Evolutionary conservation across 2,329 filamentous ascomycete genomes (phyloP).

Genomic region (Magnaporthiopsis rhizophila): DNA sequence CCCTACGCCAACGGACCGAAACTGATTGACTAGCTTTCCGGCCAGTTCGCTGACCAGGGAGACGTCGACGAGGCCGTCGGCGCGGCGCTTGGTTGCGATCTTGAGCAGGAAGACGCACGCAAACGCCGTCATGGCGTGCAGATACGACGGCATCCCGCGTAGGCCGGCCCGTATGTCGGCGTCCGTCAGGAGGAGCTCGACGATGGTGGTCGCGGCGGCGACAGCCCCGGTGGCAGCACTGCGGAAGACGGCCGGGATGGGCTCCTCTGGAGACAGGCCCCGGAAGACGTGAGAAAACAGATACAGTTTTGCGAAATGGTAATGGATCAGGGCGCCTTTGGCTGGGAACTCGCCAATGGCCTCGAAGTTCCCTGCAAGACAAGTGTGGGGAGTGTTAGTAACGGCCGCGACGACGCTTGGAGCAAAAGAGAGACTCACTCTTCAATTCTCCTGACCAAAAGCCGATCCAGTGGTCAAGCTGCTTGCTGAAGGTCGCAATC

Average conservation of each 20-base stretch:
- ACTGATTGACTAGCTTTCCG: slow-evolving; percentile 28
- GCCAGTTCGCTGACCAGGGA: slow-evolving; percentile 28
- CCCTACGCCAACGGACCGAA: slow-evolving; percentile 31
- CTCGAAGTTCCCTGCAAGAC: slow-evolving; percentile 22
- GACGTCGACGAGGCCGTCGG: slow-evolving; percentile 28
- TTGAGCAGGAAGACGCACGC: slow-evolving; percentile 44
- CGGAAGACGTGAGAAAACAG: slow-evolving; percentile 23
- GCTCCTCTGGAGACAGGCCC: slow-evolving; percentile 13
- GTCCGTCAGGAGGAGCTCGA: slow-evolving; percentile 28
- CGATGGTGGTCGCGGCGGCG: slow-evolving; percentile 26
- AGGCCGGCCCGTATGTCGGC: slow-evolving; percentile 23
- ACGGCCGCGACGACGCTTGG: no score
- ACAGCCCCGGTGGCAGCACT: slow-evolving; percentile 12
- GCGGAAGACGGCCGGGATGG: slow-evolving; percentile 10
- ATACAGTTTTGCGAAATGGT: slow-evolving; percentile 24
- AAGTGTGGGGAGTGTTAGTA: not conserved
- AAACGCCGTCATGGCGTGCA: slow-evolving; percentile 45
- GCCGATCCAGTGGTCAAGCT: slow-evolving; percentile 29
- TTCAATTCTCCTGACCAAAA: slow-evolving; percentile 24
- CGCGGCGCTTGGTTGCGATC: slow-evolving; percentile 32
- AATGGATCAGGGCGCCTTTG: slow-evolving; percentile 23
- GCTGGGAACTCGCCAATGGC: slow-evolving; percentile 23
- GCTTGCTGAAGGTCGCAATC: slow-evolving; percentile 22
- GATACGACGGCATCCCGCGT: slow-evolving; percentile 39
- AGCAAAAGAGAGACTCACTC: not conserved